Percentiles rank a stretch among this genome's conserved stretches.
Conservation (phyloP, 2,329 filamentous ascomycete genomes). For the Colletotrichum sp. region DNA sequence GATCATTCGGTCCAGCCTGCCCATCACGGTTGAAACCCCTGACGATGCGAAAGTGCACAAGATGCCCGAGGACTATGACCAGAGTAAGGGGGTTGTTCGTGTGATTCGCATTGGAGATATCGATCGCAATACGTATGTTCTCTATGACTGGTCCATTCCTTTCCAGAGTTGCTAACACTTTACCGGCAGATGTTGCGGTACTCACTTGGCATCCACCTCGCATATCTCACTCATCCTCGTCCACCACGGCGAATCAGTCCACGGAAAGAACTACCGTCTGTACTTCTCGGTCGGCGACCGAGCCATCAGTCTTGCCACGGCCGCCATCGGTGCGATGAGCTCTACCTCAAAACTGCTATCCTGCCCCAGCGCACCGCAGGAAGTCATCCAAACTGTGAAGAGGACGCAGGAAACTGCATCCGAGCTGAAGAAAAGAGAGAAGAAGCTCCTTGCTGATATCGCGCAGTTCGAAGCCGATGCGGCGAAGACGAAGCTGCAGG, state of each 20-base stretch:
- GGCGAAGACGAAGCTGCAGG: conserved; percentile 16
- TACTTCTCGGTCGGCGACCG: conserved; percentile 32
- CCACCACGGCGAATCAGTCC: conserved; percentile 30
- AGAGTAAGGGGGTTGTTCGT: conserved; percentile 30
- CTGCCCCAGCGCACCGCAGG: conserved; percentile 23
- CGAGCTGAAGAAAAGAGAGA: conserved; percentile 27
- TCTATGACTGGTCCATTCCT: background rate
- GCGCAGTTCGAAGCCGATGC: conserved; percentile 32
- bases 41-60: conserved; percentile 26
- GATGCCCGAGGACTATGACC: conserved; percentile 33
- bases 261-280: conserved; percentile 34
- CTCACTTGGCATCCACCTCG: conserved; percentile 33
- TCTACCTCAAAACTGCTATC: conserved; percentile 29
- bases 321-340: conserved; percentile 26
- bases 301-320: conserved; percentile 26
- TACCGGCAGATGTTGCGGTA: conserved; percentile 31
- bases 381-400: conserved; percentile 23
- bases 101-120: conserved; percentile 32
- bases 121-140: conserved; percentile 32
- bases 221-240: conserved; percentile 33
- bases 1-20: conserved; percentile 25
- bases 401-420: conserved; percentile 18
- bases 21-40: conserved; percentile 29
- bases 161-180: too few species aligned
- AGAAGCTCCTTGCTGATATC: conserved; percentile 31